Base-by-base conservation (phyloP, 305 asterid genomes). In the Striga hermonthica region DNA sequence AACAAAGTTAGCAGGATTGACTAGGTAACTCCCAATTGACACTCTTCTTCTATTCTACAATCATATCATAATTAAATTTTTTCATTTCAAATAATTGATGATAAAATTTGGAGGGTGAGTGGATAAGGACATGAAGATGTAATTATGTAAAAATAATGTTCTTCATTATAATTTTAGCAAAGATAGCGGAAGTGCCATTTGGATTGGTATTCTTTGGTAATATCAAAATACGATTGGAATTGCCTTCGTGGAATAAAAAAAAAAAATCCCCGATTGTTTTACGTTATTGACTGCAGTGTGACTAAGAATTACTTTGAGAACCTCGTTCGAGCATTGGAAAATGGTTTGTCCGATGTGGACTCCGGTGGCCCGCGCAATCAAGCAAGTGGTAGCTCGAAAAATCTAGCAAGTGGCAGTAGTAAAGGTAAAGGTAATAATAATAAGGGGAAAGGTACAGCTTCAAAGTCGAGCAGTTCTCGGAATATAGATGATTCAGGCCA, bases 241-340 rank as follows among this genome's bases (percentile, higher is more conserved):
- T n/a, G n/a, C n/a, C n/a, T n/a, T n/a, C n/a, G n/a, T n/a, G n/a
- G n/a, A n/a, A 38, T 45, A 22, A 28, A 14, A 65, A 57, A 41
- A 41, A 41, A 41, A 41, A 41, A 3, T 6, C 47, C 7, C 47
- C 0, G 1, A 3, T 2, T 1, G 0, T 66, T 53, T 6, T 44
- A 65, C 66, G 69, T 62, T 60, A 54, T 64, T 68, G 49, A 70
- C 61, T 78, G 82, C 98, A 91, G 98, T 37, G 98, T 91, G 70
- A 91, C 98, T 13, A 82, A 84, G 85, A 91, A 86, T 75, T 91
- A 82, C 83, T 91, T 91, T 73, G 96, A 91, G 83, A 91, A 91
- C 73, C 88, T 91, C 60, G 95, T 91, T 28, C 84, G 81, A 71
- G 98, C 98, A 55, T 76, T 89, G 75, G 98, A 91, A 68, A 91